phyloP scores from a whole-genome alignment of 345 rosid genomes.

The Lenwebbia sp. region DNA sequence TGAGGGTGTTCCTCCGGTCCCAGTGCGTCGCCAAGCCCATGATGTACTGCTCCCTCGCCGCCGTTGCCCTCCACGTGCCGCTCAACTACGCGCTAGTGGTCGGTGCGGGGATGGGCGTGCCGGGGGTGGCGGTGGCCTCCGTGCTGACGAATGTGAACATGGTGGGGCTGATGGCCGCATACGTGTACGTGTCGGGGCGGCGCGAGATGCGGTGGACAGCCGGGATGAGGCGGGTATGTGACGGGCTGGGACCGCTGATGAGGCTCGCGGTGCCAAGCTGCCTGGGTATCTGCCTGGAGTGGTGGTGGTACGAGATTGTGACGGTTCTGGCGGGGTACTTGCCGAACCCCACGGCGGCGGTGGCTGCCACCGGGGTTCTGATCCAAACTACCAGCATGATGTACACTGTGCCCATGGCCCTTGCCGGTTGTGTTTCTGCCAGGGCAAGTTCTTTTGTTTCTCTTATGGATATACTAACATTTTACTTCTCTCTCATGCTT shows the following conservation, averaged over 20 bases:
- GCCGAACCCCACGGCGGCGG: constrained; percentile 70
- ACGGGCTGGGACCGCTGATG: constrained; percentile 68
- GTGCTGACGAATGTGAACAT: constrained; percentile 85
- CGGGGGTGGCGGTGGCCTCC: constrained; percentile 90
- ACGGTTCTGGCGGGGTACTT: constrained; percentile 80
- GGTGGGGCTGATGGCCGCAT: constrained; percentile 67
- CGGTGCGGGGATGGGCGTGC: constrained; percentile 55
- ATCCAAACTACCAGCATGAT: constrained; percentile 97
- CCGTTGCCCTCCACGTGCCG: constrained; percentile 78
- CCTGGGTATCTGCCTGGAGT: constrained; percentile 89
- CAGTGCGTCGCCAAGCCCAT: constrained; percentile 86
- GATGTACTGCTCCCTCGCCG: constrained; percentile 86
- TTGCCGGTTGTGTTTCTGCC: constrained; percentile 97
- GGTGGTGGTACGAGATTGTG: constrained; percentile 99
- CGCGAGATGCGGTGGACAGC: constrained; percentile 42
- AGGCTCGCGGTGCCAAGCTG: constrained; percentile 91
- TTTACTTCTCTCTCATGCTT: not conserved
- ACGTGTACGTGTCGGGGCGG: constrained; percentile 55
- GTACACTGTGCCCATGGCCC: constrained; percentile 99
- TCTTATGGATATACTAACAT: not conserved
- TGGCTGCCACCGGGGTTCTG: constrained; percentile 91
- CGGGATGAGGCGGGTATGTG: constrained; percentile 29
- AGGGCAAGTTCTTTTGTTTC: constrained; percentile 39
- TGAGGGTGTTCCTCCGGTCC: constrained; percentile 81
- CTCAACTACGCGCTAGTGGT: constrained; percentile 59